These are phyloP conservation scores for Corylus heterophylla DNA, from an alignment of 306 rosid species.

Conservation along the genomic window DNA sequence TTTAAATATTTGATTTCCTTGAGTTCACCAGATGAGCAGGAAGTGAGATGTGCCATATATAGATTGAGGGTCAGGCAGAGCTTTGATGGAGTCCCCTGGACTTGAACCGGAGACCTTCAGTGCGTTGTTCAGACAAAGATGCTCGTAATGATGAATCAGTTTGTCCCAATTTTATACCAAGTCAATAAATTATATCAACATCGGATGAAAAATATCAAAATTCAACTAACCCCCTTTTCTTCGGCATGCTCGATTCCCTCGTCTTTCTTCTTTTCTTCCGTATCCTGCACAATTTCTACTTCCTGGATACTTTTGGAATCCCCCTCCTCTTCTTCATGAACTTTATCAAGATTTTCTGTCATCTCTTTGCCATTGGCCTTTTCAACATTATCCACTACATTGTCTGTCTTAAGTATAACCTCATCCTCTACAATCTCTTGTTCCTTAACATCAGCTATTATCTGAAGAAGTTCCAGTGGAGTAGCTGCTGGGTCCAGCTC, in stretches of 20 bases:
- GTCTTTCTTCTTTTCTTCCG: conserved; percentile 1
- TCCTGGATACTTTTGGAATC: conserved; percentile 2
- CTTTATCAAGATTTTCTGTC: conserved; percentile 10
- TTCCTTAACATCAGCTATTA: conserved; percentile 46
- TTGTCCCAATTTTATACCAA: not conserved
- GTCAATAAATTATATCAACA: not conserved
- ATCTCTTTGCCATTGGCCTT: conserved; percentile 15
- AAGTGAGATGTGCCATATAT: not conserved
- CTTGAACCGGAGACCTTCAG: not conserved
- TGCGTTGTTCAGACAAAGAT: not conserved
- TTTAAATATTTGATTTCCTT: not conserved
- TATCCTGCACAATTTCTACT: conserved; percentile 23
- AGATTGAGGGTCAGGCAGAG: not conserved
- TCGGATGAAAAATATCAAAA: not conserved
- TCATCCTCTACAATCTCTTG: conserved; percentile 41
- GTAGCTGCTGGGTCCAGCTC: conserved; percentile 95
- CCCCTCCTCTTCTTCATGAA: conserved; percentile 15
- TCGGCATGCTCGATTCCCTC: conserved; percentile 4
- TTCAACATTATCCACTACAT: conserved; percentile 15
- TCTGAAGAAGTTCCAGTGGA: conserved; percentile 71
- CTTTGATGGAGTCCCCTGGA: not conserved
- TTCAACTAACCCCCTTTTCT: conserved; percentile 17
- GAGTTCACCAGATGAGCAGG: not conserved
- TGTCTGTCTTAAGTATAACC: conserved; percentile 22
- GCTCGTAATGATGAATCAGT: conserved; percentile 17